phyloP scores from a whole-genome alignment of 441 rosid genomes.

The Eutrema salsugineum region DNA sequence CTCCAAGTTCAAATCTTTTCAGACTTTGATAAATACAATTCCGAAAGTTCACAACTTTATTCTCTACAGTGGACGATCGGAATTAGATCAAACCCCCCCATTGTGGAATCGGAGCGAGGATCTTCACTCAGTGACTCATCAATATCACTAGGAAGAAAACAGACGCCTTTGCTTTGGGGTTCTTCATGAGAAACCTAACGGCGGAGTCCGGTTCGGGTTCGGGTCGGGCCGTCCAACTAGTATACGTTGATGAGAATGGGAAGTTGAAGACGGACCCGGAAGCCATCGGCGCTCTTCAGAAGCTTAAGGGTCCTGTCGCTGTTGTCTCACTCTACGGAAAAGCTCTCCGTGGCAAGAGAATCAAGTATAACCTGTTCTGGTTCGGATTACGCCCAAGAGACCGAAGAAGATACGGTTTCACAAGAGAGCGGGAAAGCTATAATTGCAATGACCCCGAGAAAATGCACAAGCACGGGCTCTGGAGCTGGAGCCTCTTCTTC shows the following conservation, averaged over 20 bases:
- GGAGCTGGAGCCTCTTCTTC: conserved; percentile 14
- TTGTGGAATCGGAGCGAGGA: neutral
- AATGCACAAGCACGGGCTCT: conserved; percentile 23
- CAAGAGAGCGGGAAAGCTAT: conserved; percentile 16
- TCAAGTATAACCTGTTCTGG: conserved; percentile 16
- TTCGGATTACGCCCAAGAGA: conserved; percentile 5
- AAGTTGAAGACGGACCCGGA: conserved; percentile 86
- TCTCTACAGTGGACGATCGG: neutral
- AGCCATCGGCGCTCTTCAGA: conserved; percentile 75
- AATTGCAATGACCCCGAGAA: conserved; percentile 21
- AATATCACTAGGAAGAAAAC: conserved; percentile 4
- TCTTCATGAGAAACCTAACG: neutral
- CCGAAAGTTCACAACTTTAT: neutral
- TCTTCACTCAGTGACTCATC: neutral
- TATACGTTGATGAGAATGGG: conserved; percentile 74
- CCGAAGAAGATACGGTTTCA: conserved; percentile 15
- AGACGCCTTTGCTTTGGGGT: conserved; percentile 11
- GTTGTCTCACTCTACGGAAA: conserved; percentile 83
- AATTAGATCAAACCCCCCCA: neutral
- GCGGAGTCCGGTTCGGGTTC: conserved; percentile 22
- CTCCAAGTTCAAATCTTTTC: conserved; percentile 4
- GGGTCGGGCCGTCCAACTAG: conserved; percentile 67
- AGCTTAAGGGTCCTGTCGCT: conserved; percentile 75
- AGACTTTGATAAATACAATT: neutral
- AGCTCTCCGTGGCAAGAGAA: conserved; percentile 65